phyloP scores from a whole-genome alignment of 2,329 filamentous ascomycete genomes.

The Rhinocladiella similis region DNA sequence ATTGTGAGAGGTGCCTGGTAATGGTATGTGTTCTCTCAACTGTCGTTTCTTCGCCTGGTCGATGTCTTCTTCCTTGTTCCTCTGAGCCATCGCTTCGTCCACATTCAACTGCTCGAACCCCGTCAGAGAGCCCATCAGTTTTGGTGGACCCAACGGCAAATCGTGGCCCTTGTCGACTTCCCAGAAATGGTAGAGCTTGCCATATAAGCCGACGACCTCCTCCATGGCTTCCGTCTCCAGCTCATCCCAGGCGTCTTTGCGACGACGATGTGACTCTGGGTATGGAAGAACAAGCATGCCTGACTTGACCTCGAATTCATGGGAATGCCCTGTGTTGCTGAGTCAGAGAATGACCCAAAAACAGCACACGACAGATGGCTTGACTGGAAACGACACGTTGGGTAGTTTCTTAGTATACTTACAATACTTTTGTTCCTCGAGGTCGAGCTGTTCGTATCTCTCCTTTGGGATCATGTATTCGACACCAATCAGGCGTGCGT shows the following conservation, averaged over 20 bases:
- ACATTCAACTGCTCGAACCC: constrained; percentile 32
- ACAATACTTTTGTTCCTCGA: constrained; percentile 60
- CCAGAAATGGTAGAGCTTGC: constrained; percentile 85
- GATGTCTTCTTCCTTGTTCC: constrained; percentile 56
- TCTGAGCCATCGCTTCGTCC: constrained; percentile 45
- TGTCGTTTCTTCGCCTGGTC: constrained; percentile 55
- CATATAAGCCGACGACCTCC: constrained; percentile 71
- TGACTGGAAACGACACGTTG: not conserved
- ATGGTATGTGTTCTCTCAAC: constrained; percentile 53
- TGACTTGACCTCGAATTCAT: constrained; percentile 71
- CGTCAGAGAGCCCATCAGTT: constrained; percentile 64
- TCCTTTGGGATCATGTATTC: constrained; percentile 78
- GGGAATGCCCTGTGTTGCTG: constrained; percentile 30
- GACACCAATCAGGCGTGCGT: constrained; percentile 75
- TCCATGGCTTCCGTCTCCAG: constrained; percentile 82
- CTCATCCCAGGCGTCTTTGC: constrained; percentile 66
- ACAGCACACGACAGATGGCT: too few species aligned
- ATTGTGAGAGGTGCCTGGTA: constrained; percentile 44
- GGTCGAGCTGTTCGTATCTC: constrained; percentile 65
- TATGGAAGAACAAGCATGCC: constrained; percentile 80
- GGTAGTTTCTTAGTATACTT: not conserved
- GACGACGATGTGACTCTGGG: constrained; percentile 43
- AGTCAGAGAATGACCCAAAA: not conserved
- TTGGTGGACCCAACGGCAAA: constrained; percentile 60
- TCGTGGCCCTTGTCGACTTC: constrained; percentile 64